Base-by-base conservation (phyloP, 2,329 filamentous ascomycete genomes). In the Penicillium psychrosexuale region DNA sequence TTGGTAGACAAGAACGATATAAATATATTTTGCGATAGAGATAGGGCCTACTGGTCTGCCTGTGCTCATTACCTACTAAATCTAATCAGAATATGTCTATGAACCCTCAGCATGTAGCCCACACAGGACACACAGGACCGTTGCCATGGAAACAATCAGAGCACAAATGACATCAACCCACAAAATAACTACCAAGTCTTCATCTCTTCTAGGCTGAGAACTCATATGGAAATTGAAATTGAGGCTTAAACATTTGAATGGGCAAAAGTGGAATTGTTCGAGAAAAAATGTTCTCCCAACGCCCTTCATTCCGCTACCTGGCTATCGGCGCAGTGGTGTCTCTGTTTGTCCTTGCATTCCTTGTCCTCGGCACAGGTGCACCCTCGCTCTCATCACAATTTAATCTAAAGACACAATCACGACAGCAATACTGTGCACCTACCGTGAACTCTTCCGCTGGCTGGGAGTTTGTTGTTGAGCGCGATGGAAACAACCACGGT, bases 401-500 rank as follows among this genome's bases (percentile, higher is more conserved):
- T 56, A 60, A 61, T 13, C 39, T 65, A 17, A 68, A 69, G 47
- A 48, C 57, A 3, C 33, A 40, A 13, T 15, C 51, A n/a, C 36
- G 50, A 24, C 24, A 51, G 4, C 44, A 42, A 4, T 58, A 52
- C 19, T 55, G 40, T 30, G 13, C 38, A 12, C 47, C 52, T 15
- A 22, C 52, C 19, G 39, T 40, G 8, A 45, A 40, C 27, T 37
- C 33, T n/a, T 47, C 44, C 1, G 47, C 38, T 0, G 36, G 31
- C 4, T 75, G 73, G 73, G 61, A 68, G n/a, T 75, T 74, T 59
- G 17, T 58, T 1, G 59, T 64, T 6, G 54, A 61, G 44, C 67
- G 68, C 12, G 72, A 76, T 61, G 72, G 60, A 12, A 60, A 72
- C 53, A 69, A 75, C 44, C 69, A 75, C 47, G 72, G 70, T 3